Base-by-base conservation (phyloP, 441 rosid species). In the Breynia disticha region DNA sequence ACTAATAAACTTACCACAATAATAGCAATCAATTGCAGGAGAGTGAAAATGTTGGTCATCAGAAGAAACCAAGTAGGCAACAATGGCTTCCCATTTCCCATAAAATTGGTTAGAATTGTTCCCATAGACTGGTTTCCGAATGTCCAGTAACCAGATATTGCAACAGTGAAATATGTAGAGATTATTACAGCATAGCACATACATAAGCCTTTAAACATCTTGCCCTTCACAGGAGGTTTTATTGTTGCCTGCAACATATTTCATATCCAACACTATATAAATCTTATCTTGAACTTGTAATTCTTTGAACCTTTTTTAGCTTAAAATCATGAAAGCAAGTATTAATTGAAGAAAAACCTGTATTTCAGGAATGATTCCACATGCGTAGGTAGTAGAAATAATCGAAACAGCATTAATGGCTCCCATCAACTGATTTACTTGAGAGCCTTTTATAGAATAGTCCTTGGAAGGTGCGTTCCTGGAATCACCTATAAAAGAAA, bases 341-440 rank as follows among this genome's bases (percentile, higher is more conserved):
- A 16, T 45, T 21, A 24, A 41, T 2, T 14, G 22, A 42, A 39
- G 58, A 35, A 60, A 51, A 46, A 75, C 81, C 77, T 82, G 84
- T 49, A 83, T 83, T 67, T 83, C 82, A 1, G 86, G 86, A 17
- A 83, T 71, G 11, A 82, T 83, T 49, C 82, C 84, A 38, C 78
- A 54, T 4, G 66, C 86, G 54, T 62, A 78, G 1, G 72, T 65
- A 19, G 82, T 80, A 17, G 74, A 58, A 1, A 78, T 76, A 64
- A 80, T 76, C 15, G 82, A 69, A 52, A 80, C 71, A n/a, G 67
- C 84, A 50, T 74, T 80, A 20, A 76, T 54, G n/a, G 75, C 67
- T 9, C 76, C 73, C 0, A 74, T 55, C 24, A 78, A n/a, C 1
- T 19, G 68, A 49, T 64, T 63, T 21, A 16, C 54, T 32, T 11